These are phyloP conservation scores for Fusarium papillatum DNA, from an alignment of 2,329 filamentous ascomycete species.

Conservation along the genomic window DNA sequence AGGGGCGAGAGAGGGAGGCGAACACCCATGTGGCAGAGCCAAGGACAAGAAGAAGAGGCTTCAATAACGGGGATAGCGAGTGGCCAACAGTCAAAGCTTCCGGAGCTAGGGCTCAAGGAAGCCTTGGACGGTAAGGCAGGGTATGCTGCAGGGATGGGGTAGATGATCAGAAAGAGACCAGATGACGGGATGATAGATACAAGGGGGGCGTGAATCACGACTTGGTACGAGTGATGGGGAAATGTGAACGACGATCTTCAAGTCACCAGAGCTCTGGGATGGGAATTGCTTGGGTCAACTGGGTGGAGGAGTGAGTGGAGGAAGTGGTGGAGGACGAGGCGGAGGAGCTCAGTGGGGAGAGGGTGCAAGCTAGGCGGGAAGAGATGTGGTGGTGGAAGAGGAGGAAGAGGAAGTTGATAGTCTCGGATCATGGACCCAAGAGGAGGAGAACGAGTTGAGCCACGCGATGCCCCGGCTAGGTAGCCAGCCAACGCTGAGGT, in stretches of 20 bases:
- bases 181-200: conserved; percentile 35
- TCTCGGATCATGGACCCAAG: neutral
- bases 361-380: neutral
- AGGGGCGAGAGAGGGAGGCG: conserved; percentile 30
- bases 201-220: conserved; percentile 39
- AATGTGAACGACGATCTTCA: conserved; percentile 39
- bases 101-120: conserved; percentile 40
- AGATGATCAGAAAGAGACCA: conserved; percentile 29
- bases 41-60: conserved; percentile 36
- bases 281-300: conserved; percentile 36
- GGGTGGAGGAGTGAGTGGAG: conserved; percentile 39
- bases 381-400: conserved; percentile 13
- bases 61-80: conserved; percentile 34
- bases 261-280: conserved; percentile 36
- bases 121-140: conserved; percentile 33
- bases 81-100: conserved; percentile 40
- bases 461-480: conserved; percentile 18
- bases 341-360: conserved; percentile 21
- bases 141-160: conserved; percentile 34
- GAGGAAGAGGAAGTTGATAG: conserved; percentile 5
- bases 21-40: conserved; percentile 24
- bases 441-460: conserved; percentile 22
- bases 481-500: conserved; percentile 1
- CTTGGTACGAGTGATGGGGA: conserved; percentile 37
- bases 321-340: conserved; percentile 18